A percentile compares a stretch with the other conserved stretches of the same genome.
These are phyloP conservation scores for Pilobolus umbonatus DNA, from an alignment of 192 early-diverging fungal genomes.

Conservation along the genomic window DNA sequence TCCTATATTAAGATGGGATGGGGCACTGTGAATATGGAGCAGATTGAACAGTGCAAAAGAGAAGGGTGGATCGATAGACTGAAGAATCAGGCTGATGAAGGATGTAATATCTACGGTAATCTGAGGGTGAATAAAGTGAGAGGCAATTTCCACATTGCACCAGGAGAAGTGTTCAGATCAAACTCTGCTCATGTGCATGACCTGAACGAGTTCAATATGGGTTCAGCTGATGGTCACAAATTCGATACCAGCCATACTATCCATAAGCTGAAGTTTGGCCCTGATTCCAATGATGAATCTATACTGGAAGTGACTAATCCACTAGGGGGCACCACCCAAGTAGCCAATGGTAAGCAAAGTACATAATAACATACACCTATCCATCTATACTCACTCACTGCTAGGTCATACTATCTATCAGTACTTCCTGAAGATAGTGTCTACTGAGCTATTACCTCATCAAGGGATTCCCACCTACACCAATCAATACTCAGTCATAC, in stretches of 20 bases:
- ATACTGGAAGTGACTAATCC: conserved; percentile 51
- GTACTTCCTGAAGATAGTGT: conserved; percentile 93
- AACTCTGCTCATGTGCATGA: conserved; percentile 76
- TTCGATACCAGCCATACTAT: conserved; percentile 84
- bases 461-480: conserved; percentile 68
- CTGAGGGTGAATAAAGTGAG: conserved; percentile 87
- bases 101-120: conserved; percentile 79
- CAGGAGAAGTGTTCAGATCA: conserved; percentile 76
- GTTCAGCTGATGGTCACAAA: conserved; percentile 39
- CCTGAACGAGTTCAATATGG: conserved; percentile 51
- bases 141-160: conserved; percentile 92
- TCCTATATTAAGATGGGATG: conserved; percentile 82
- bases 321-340: conserved; percentile 58
- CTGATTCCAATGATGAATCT: conserved; percentile 19
- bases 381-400: too few species aligned
- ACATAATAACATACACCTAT: conserved; percentile 10
- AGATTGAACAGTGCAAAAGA: conserved; percentile 85
- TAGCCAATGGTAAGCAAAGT: conserved; percentile 46
- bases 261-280: conserved; percentile 79
- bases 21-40: conserved; percentile 70
- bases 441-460: conserved; percentile 71
- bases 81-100: conserved; percentile 78
- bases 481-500: conserved; percentile 94
- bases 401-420: conserved; percentile 72
- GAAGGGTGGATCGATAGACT: conserved; percentile 80